phyloP scores from a whole-genome alignment of 345 rosid genomes.

The Eucalyptus coolabah region DNA sequence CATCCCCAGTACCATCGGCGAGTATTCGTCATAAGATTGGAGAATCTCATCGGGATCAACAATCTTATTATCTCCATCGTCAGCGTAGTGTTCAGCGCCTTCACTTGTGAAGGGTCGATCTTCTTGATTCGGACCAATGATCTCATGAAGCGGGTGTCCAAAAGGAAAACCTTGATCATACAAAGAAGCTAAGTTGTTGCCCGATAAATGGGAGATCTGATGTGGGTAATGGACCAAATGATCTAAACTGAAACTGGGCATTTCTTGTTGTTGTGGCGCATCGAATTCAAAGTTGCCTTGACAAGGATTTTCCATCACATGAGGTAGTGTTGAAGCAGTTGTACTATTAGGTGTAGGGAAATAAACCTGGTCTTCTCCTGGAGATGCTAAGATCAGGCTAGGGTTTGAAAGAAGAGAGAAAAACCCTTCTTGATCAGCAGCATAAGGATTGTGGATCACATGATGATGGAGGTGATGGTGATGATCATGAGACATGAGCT shows the following conservation, averaged over 20 bases:
- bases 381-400: neutral
- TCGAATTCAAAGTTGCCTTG: neutral
- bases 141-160: neutral
- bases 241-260: neutral
- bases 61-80: neutral
- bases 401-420: neutral
- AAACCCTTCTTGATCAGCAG: neutral
- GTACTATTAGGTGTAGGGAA: neutral
- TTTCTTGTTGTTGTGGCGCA: neutral
- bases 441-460: neutral
- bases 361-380: neutral
- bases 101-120: neutral
- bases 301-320: neutral
- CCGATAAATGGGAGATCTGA: neutral
- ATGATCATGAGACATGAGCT: constrained; percentile 45
- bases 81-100: neutral
- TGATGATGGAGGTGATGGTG: neutral
- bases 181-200: neutral
- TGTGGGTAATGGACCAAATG: neutral
- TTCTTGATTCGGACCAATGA: neutral
- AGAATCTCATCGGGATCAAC: neutral
- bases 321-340: neutral
- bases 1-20: constrained; percentile 11
- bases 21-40: neutral
- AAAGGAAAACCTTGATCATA: neutral